These are phyloP conservation scores for Trichoderma sp. DNA, from an alignment of 2,329 filamentous ascomycete species.

Conservation along the genomic window DNA sequence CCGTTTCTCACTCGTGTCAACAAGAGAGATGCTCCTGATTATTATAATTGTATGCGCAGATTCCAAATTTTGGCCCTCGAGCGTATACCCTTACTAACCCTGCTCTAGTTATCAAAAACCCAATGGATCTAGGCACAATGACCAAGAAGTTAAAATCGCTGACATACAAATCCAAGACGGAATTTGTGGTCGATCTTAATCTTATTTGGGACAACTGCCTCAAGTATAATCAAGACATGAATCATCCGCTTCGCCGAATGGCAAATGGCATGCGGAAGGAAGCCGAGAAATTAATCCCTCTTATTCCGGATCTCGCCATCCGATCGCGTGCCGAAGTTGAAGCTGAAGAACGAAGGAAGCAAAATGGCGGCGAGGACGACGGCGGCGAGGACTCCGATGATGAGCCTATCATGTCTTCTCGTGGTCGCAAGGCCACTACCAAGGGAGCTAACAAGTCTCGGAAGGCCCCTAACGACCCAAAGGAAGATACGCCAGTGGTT, in stretches of 20 bases:
- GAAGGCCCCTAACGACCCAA: slow-evolving; percentile 68
- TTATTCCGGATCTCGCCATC: slow-evolving; percentile 91
- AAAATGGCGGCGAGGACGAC: slow-evolving; percentile 80
- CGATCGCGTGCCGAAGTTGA: slow-evolving; percentile 92
- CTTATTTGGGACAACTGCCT: slow-evolving; percentile 97
- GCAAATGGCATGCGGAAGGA: slow-evolving; percentile 96
- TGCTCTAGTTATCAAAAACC: slow-evolving; percentile 77
- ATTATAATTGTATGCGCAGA: slow-evolving; percentile 72
- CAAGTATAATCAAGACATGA: slow-evolving; percentile 88
- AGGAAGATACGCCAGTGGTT: slow-evolving; percentile 73
- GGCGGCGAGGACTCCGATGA: slow-evolving; percentile 90
- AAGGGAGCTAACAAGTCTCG: slow-evolving; percentile 75
- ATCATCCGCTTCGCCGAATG: slow-evolving; percentile 84
- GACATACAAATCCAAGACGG: slow-evolving; percentile 81
- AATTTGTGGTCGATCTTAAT: slow-evolving; percentile 91
- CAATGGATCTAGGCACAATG: slow-evolving; percentile 97
- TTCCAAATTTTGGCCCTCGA: not conserved
- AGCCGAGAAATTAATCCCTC: slow-evolving; percentile 89
- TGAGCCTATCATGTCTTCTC: slow-evolving; percentile 96
- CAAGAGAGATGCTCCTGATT: slow-evolving; percentile 95
- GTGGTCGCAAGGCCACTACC: slow-evolving; percentile 77
- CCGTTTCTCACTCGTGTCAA: slow-evolving; percentile 92
- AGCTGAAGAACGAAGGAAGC: slow-evolving; percentile 77
- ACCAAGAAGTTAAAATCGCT: slow-evolving; percentile 91
- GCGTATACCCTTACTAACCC: slow-evolving; percentile 25